phyloP scores from a whole-genome alignment of 192 early-diverging fungal genomes.

The Irineochytrium annulatum region DNA sequence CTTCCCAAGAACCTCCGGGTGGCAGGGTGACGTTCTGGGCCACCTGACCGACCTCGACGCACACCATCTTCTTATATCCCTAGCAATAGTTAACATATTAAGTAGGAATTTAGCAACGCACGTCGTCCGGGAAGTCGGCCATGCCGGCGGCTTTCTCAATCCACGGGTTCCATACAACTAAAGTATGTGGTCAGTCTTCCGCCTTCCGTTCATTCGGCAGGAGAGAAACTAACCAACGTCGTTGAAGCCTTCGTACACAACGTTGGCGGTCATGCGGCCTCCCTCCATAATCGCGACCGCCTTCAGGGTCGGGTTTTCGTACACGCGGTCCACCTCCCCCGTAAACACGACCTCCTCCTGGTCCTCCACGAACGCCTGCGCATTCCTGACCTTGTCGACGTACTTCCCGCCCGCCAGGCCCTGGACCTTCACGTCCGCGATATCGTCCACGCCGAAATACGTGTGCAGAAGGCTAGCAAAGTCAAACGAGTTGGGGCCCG shows the following conservation, averaged over 20 bases:
- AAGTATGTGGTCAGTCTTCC: too few species aligned
- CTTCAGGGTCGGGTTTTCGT: slow-evolving; percentile 57
- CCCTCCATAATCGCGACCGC: slow-evolving; percentile 22
- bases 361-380: slow-evolving; percentile 7
- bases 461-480: slow-evolving; percentile 94
- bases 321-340: slow-evolving; percentile 83
- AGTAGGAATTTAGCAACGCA: too few species aligned
- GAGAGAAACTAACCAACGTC: slow-evolving; percentile 34
- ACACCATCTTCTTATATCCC: slow-evolving; percentile 81
- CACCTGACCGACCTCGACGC: slow-evolving; percentile 68
- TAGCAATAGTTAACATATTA: too few species aligned
- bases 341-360: slow-evolving; percentile 53
- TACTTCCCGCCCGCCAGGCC: slow-evolving; percentile 63
- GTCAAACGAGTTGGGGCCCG: slow-evolving; percentile 60
- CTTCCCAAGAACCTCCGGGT: slow-evolving; percentile 6
- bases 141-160: slow-evolving; percentile 81
- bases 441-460: slow-evolving; percentile 70
- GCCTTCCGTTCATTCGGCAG: neutral
- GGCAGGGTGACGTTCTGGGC: slow-evolving; percentile 5
- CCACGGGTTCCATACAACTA: slow-evolving; percentile 97
- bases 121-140: slow-evolving; percentile 86
- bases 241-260: slow-evolving; percentile 10
- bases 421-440: slow-evolving; percentile 53
- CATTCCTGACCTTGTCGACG: slow-evolving; percentile 67
- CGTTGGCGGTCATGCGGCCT: slow-evolving; percentile 1